A percentile compares a stretch with the other conserved stretches of the same genome.
These are phyloP conservation scores for Phylloboletellus chloephorus DNA, from an alignment of 1,284 basidiomycete species.

Conservation along the genomic window DNA sequence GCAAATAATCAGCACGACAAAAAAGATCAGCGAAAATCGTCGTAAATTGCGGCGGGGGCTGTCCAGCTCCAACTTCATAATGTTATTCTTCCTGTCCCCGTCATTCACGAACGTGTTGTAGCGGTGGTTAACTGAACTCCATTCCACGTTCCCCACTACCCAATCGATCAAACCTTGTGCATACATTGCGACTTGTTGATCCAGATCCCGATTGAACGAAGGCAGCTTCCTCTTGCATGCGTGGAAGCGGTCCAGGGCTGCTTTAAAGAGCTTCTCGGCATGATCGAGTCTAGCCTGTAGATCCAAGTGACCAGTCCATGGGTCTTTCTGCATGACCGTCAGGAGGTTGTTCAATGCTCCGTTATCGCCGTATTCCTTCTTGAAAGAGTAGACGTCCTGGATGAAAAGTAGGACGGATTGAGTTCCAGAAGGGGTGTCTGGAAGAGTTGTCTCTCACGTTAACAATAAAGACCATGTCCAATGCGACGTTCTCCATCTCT, in stretches of 20 bases:
- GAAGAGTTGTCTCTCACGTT: conserved; percentile 19
- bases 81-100: conserved; percentile 20
- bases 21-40: conserved; percentile 8
- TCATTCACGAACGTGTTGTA: conserved; percentile 24
- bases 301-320: conserved; percentile 14
- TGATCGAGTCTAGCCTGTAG: conserved; percentile 20
- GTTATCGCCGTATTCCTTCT: conserved; percentile 27
- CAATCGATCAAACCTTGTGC: conserved; percentile 28
- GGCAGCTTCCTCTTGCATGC: conserved; percentile 20
- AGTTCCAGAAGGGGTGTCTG: neutral
- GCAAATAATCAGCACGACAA: conserved; percentile 8
- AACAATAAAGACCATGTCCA: conserved; percentile 27
- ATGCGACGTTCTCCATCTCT: conserved; percentile 27
- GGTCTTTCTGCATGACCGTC: conserved; percentile 22
- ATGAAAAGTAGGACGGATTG: neutral
- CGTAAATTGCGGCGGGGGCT: conserved; percentile 2
- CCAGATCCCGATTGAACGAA: conserved; percentile 14
- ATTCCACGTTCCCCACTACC: conserved; percentile 26
- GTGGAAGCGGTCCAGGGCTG: conserved; percentile 21
- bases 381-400: conserved; percentile 30
- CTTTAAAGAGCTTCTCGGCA: conserved; percentile 12
- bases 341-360: conserved; percentile 27
- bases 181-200: conserved; percentile 20
- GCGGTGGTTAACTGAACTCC: conserved; percentile 26
- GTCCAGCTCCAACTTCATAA: conserved; percentile 19